Percentiles rank a stretch among this genome's conserved stretches.
phyloP scores from a whole-genome alignment of 352 stramenopile species.

The Saprolegnia parasitica region DNA sequence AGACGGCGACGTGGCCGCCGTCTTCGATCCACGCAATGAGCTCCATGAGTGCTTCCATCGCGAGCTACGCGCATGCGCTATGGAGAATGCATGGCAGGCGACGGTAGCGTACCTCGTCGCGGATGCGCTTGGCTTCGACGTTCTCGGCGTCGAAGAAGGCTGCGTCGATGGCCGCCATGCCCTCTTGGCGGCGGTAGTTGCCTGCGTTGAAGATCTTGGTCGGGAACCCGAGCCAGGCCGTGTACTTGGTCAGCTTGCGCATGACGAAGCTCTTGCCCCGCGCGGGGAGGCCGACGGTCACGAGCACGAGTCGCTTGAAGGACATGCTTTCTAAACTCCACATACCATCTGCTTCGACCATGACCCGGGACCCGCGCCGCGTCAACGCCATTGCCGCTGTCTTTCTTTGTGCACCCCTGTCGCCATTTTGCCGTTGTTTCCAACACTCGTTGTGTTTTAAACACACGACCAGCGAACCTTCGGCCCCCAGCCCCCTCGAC shows the following conservation, averaged over 20 bases:
- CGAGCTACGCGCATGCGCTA: no score
- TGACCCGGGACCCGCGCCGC: background rate
- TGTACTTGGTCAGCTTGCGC: constrained; percentile 89
- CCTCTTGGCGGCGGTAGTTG: constrained; percentile 83
- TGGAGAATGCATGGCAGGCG: no score
- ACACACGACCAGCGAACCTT: background rate
- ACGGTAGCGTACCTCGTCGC: constrained; percentile 68
- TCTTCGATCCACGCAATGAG: constrained; percentile 91
- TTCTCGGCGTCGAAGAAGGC: constrained; percentile 92
- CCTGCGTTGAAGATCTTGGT: constrained; percentile 95
- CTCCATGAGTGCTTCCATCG: constrained; percentile 35
- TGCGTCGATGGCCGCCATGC: constrained; percentile 62
- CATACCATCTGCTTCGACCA: constrained; percentile 20
- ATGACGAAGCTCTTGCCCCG: constrained; percentile 95
- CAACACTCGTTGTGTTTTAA: background rate
- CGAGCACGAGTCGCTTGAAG: constrained; percentile 79
- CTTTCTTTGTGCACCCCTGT: background rate
- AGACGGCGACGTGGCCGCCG: constrained; percentile 87
- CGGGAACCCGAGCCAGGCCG: constrained; percentile 88
- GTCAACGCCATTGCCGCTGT: background rate
- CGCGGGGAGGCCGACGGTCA: constrained; percentile 92
- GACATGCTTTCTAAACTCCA: constrained; percentile 20
- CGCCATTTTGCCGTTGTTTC: background rate
- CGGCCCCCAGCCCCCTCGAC: background rate
- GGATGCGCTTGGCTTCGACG: constrained; percentile 62